Conservation (phyloP, 2,329 filamentous ascomycete species). For the Colletotrichum salicis region DNA sequence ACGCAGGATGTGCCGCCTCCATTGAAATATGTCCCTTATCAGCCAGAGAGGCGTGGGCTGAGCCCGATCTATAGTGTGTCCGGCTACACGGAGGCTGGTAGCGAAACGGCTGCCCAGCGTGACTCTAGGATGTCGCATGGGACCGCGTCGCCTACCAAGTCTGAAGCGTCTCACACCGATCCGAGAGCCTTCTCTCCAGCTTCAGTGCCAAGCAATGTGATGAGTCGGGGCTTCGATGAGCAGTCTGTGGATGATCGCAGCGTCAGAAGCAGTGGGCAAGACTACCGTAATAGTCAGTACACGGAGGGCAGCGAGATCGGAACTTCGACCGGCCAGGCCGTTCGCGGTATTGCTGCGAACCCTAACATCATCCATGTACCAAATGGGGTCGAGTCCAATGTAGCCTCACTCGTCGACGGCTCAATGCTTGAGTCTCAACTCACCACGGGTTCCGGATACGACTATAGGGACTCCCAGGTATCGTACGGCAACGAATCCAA, state of each 20-base stretch:
- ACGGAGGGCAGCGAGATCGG: conserved; percentile 67
- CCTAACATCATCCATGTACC: conserved; percentile 80
- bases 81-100: conserved; percentile 80
- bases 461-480: conserved; percentile 31
- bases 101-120: conserved; percentile 65
- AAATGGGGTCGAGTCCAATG: conserved; percentile 83
- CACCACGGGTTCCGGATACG: conserved; percentile 61
- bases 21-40: conserved; percentile 74
- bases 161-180: conserved; percentile 54
- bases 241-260: conserved; percentile 65
- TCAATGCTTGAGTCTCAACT: conserved; percentile 77
- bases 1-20: conserved; percentile 73
- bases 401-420: conserved; percentile 86
- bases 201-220: conserved; percentile 65
- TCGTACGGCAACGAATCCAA: conserved; percentile 57
- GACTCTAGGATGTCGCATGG: conserved; percentile 65
- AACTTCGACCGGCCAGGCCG: conserved; percentile 73
- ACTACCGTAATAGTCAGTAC: conserved; percentile 63
- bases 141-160: conserved; percentile 67
- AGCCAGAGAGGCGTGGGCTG: conserved; percentile 75
- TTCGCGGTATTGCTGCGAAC: conserved; percentile 77
- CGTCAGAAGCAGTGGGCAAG: conserved; percentile 65
- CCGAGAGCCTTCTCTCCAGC: conserved; percentile 57
- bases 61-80: conserved; percentile 95
- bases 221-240: conserved; percentile 64